A percentile compares a stretch with the other conserved stretches of the same genome.
Conservation (phyloP, 495 filamentous ascomycete species). For the Evansstolkia leycettana region DNA sequence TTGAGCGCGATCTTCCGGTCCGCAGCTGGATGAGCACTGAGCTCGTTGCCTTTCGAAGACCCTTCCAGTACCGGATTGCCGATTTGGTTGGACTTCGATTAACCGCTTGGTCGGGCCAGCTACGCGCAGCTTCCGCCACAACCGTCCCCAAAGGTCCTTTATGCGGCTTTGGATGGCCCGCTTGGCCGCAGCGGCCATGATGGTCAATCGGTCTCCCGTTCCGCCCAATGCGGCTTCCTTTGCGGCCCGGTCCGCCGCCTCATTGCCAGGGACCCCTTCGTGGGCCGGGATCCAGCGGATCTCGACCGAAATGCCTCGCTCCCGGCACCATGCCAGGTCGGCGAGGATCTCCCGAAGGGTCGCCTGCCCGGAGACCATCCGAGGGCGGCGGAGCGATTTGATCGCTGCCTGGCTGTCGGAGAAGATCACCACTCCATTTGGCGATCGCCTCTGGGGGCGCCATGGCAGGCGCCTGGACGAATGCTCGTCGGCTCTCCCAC, state of each 20-base stretch:
- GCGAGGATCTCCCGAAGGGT: no score
- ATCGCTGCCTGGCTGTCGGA: no score
- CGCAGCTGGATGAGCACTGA: constrained; percentile 18
- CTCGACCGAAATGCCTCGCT: neutral
- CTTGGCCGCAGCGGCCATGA: constrained; percentile 2
- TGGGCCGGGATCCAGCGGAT: constrained; percentile 9
- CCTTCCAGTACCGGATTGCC: constrained; percentile 1
- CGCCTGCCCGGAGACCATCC: no score
- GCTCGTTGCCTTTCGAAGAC: constrained; percentile 10
- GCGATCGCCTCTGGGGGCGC: constrained; percentile 1
- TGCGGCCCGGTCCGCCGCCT: constrained; percentile 7
- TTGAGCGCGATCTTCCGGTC: constrained; percentile 17
- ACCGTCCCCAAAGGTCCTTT: neutral
- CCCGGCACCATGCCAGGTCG: neutral
- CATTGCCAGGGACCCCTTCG: constrained; percentile 9
- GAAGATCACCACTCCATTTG: neutral
- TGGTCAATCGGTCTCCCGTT: neutral
- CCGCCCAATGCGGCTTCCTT: constrained; percentile 2
- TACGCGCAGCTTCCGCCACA: constrained; percentile 1
- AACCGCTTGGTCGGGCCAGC: constrained; percentile 3
- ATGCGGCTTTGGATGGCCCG: neutral
- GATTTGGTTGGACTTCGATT: neutral
- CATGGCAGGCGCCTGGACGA: constrained; percentile 1
- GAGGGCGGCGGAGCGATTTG: no score
- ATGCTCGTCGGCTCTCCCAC: constrained; percentile 5